phyloP scores from a whole-genome alignment of 73 alveolate genomes.

The Paramecium octaurelia region DNA sequence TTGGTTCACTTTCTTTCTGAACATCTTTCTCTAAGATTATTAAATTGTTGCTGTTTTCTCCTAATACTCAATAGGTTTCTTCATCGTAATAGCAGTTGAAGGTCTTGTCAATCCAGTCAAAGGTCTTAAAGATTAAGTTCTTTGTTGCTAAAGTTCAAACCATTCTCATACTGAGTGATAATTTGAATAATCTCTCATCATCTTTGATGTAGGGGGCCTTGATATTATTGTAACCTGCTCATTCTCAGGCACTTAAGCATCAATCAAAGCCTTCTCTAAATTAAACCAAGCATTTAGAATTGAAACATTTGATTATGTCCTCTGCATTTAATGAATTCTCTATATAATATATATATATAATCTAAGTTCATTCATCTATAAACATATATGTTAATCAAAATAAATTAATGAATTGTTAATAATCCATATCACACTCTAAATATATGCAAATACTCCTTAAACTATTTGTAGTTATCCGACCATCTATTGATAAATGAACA shows the following conservation, averaged over 20 bases:
- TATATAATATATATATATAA: neutral
- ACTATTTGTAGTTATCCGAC: neutral
- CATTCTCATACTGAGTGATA: neutral
- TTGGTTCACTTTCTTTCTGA: neutral
- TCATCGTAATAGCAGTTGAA: neutral
- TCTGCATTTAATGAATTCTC: neutral
- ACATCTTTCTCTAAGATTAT: neutral
- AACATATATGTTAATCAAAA: neutral
- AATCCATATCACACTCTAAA: neutral
- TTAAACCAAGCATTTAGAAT: conserved; percentile 28
- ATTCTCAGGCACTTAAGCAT: neutral
- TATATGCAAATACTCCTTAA: neutral
- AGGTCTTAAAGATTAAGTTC: conserved; percentile 26
- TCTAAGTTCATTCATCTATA: neutral
- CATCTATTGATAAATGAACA: neutral
- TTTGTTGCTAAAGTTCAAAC: neutral
- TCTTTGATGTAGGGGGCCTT: conserved; percentile 14
- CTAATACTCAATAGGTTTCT: neutral
- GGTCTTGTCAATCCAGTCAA: conserved; percentile 29
- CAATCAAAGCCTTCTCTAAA: conserved; percentile 12
- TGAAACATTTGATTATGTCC: conserved; percentile 6
- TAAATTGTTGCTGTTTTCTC: neutral
- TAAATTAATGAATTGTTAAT: neutral
- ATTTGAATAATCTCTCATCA: conserved; percentile 26
- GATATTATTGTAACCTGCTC: neutral